Percentiles rank a stretch among this genome's conserved stretches.
phyloP scores from a whole-genome alignment of 1,284 basidiomycete species.

The Vanrija sp. region DNA sequence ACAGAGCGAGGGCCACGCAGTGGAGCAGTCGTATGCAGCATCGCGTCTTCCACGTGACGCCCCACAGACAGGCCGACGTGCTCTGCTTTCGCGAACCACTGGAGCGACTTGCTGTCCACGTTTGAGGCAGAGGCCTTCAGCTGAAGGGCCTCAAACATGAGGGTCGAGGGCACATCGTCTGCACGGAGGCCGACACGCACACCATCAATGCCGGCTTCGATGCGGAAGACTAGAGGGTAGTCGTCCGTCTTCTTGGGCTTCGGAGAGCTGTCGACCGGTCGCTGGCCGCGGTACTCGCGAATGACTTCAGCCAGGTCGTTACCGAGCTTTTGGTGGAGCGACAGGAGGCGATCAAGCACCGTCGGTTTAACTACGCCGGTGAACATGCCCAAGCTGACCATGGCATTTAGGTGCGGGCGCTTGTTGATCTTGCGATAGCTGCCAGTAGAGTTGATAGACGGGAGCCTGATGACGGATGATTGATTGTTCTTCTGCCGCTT shows the following conservation, averaged over 20 bases:
- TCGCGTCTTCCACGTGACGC: constrained; percentile 13
- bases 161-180: constrained; percentile 38
- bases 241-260: neutral
- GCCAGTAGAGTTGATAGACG: constrained; percentile 20
- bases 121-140: constrained; percentile 33
- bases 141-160: constrained; percentile 39
- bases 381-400: constrained; percentile 41
- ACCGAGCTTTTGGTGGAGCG: constrained; percentile 38
- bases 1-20: constrained; percentile 67
- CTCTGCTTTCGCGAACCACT: constrained; percentile 40
- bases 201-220: constrained; percentile 30
- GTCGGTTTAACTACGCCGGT: constrained; percentile 44
- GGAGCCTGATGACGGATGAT: constrained; percentile 27
- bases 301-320: constrained; percentile 31
- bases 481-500: constrained; percentile 27
- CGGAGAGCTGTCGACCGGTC: neutral
- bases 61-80: constrained; percentile 40
- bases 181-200: constrained; percentile 40
- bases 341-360: constrained; percentile 42
- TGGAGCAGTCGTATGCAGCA: constrained; percentile 42
- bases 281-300: constrained; percentile 17
- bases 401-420: constrained; percentile 19
- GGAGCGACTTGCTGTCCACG: constrained; percentile 18
- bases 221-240: constrained; percentile 16
- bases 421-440: constrained; percentile 5